Percentiles rank a stretch among this genome's conserved stretches.
Evolutionary conservation across 352 stramenopile species (phyloP).

Genomic region (Phytophthora fragariaefolia): DNA sequence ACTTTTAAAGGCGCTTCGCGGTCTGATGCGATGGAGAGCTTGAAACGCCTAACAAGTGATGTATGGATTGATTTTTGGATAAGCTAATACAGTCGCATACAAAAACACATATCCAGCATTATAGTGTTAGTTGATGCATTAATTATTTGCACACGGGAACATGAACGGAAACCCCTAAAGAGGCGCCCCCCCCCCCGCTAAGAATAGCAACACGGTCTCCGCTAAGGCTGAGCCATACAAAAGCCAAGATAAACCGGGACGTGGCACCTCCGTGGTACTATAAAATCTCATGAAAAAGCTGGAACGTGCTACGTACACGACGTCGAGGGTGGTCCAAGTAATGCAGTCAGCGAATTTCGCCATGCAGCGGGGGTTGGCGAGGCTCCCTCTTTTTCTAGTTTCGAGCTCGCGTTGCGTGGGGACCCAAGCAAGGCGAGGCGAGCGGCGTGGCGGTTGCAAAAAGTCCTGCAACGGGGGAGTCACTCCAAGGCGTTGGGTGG

Average conservation of each 20-base stretch:
- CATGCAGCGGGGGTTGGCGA: constrained; percentile 42
- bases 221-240: constrained; percentile 10
- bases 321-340: constrained; percentile 53
- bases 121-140: constrained; percentile 7
- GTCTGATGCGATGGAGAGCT: constrained; percentile 34
- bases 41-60: constrained; percentile 26
- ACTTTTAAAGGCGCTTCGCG: constrained; percentile 29
- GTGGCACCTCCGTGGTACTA: background rate
- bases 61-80: constrained; percentile 41
- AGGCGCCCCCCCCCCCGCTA: background rate
- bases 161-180: background rate
- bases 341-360: constrained; percentile 53
- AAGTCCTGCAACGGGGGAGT: constrained; percentile 37
- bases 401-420: constrained; percentile 27
- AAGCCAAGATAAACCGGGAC: constrained; percentile 8
- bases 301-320: constrained; percentile 36
- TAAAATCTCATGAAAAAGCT: no score
- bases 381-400: constrained; percentile 29
- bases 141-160: background rate
- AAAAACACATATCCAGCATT: background rate
- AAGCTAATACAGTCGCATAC: constrained; percentile 27
- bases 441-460: constrained; percentile 26
- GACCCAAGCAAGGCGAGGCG: constrained; percentile 30
- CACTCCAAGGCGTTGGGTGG: constrained; percentile 47
- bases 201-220: constrained; percentile 26